Conservation (phyloP, 345 rosid genomes). For the Populus tremula region DNA sequence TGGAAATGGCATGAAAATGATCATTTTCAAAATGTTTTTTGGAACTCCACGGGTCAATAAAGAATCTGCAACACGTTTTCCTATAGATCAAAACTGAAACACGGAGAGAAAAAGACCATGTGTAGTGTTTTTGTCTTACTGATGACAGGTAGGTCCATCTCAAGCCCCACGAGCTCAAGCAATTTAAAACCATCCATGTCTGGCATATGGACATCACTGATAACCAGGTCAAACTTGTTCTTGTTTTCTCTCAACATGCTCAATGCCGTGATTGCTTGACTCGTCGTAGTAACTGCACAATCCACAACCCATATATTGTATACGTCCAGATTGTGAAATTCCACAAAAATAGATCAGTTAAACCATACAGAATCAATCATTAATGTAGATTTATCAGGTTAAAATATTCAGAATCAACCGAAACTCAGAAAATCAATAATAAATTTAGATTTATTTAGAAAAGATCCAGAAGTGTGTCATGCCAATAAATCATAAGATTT, state of each 20-base stretch:
- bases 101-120: not conserved
- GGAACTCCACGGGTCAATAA: not conserved
- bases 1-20: not conserved
- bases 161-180: constrained; percentile 80
- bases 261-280: constrained; percentile 54
- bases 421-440: constrained; percentile 1
- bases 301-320: constrained; percentile 11
- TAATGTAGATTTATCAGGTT: not conserved
- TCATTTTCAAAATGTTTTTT: not conserved
- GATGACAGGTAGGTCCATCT: constrained; percentile 82
- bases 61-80: not conserved
- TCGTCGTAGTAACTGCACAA: constrained; percentile 64
- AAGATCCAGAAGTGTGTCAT: not conserved
- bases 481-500: constrained; percentile 5
- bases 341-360: constrained; percentile 5
- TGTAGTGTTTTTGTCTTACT: constrained; percentile 39
- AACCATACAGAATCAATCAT: constrained; percentile 9
- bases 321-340: constrained; percentile 3
- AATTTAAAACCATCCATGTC: constrained; percentile 85
- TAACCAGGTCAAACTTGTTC: constrained; percentile 68
- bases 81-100: not conserved
- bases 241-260: constrained; percentile 63
- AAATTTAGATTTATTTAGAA: not conserved
- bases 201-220: constrained; percentile 82
- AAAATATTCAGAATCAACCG: not conserved